Conservation (phyloP, 768 basidiomycete genomes). For the Mycena sanguinolenta region DNA sequence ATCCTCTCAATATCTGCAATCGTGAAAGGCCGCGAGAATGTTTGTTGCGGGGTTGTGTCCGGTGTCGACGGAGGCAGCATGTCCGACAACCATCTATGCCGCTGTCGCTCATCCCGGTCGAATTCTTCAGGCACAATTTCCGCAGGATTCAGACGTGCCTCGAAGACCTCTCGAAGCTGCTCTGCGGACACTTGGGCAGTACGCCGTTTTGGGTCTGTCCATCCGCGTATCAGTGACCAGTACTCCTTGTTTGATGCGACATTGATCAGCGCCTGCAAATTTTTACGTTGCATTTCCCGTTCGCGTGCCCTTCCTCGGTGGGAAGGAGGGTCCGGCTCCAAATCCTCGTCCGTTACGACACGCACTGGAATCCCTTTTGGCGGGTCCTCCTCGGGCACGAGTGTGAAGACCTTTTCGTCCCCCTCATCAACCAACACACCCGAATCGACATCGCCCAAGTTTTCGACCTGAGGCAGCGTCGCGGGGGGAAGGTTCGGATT, state of each 20-base stretch:
- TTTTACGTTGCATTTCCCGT: slow-evolving; percentile 7
- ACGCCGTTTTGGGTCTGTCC: slow-evolving; percentile 10
- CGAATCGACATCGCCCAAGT: no score
- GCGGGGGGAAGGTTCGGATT: no score
- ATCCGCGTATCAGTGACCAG: slow-evolving; percentile 8
- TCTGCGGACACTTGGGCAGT: slow-evolving; percentile 12
- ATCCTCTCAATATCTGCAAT: slow-evolving; percentile 14
- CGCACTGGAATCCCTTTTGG: not conserved
- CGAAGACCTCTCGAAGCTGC: slow-evolving; percentile 9
- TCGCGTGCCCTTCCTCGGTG: slow-evolving; percentile 13
- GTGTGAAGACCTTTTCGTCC: not conserved
- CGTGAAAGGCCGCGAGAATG: slow-evolving; percentile 18
- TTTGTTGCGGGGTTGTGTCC: slow-evolving; percentile 4
- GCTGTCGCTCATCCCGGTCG: slow-evolving; percentile 10
- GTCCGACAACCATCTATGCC: slow-evolving; percentile 4
- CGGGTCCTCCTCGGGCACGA: not conserved
- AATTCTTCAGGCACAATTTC: slow-evolving; percentile 11
- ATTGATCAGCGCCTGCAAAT: slow-evolving; percentile 14
- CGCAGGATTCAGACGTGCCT: slow-evolving; percentile 13
- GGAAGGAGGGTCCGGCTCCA: slow-evolving; percentile 8
- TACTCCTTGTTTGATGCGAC: slow-evolving; percentile 16
- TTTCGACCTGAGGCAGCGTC: no score
- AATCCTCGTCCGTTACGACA: slow-evolving; percentile 1
- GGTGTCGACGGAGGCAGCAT: slow-evolving; percentile 3
- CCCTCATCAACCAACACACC: no score